Evolutionary conservation across 495 filamentous ascomycete genomes (phyloP).

Genomic region (Aspergillus asperescens): DNA sequence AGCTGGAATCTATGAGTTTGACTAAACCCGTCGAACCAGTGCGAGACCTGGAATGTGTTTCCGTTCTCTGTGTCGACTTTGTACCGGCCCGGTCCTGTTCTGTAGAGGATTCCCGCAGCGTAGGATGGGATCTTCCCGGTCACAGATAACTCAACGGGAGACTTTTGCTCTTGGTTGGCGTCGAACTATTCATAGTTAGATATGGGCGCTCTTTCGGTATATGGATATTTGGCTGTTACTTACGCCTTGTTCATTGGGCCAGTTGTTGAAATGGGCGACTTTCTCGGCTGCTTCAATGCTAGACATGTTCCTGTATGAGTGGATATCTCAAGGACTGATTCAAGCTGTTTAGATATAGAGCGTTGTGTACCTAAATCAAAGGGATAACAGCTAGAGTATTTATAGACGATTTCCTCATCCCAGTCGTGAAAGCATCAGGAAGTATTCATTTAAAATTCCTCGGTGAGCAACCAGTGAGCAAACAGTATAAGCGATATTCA

Average conservation of each 20-base stretch:
- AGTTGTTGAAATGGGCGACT: slow-evolving; percentile 24
- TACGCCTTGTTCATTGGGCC: slow-evolving; percentile 34
- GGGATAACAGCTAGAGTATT: too few species aligned
- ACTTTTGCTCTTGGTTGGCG: slow-evolving; percentile 42
- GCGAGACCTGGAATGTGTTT: slow-evolving; percentile 50
- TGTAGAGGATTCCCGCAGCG: slow-evolving; percentile 59
- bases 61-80: slow-evolving; percentile 52
- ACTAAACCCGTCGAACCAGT: slow-evolving; percentile 82
- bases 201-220: too few species aligned
- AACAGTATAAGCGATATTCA: not conserved
- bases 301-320: not conserved
- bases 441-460: not conserved
- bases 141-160: slow-evolving; percentile 46
- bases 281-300: not conserved
- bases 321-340: not conserved
- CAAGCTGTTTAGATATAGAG: not conserved
- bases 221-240: not conserved
- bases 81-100: slow-evolving; percentile 63
- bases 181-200: slow-evolving; percentile 39
- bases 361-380: too few species aligned
- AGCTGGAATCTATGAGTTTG: slow-evolving; percentile 72
- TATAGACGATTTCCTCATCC: too few species aligned
- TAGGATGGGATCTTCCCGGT: slow-evolving; percentile 48
- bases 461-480: not conserved
- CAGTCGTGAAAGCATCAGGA: not conserved